phyloP scores from a whole-genome alignment of 2,329 filamentous ascomycete genomes.

The Fusarium bulbicola region DNA sequence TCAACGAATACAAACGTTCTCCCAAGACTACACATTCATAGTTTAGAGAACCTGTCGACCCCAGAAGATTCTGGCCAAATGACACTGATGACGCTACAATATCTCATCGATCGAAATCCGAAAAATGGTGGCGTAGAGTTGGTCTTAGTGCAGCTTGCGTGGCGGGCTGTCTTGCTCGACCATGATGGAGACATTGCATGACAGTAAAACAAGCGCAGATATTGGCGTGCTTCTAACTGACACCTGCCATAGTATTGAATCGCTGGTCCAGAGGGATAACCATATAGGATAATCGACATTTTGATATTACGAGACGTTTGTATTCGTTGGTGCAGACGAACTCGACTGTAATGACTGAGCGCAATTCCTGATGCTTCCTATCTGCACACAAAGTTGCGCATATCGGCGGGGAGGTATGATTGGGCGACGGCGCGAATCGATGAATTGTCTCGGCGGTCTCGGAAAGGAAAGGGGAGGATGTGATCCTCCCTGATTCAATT shows the following conservation, averaged over 20 bases:
- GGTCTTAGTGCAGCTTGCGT: conserved; percentile 44
- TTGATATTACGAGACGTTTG: not conserved
- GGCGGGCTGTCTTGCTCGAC: conserved; percentile 33
- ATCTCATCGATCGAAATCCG: conserved; percentile 9
- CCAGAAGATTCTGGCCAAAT: conserved; percentile 4
- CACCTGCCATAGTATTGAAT: not conserved
- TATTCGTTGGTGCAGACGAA: not conserved
- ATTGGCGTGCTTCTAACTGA: not conserved
- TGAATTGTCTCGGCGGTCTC: conserved; percentile 22
- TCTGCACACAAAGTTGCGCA: conserved; percentile 7
- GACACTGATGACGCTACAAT: conserved; percentile 25
- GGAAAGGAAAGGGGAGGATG: not conserved
- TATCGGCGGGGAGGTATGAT: not conserved
- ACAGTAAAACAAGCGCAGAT: conserved; percentile 20
- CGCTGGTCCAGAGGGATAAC: not conserved
- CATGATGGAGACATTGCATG: conserved; percentile 31
- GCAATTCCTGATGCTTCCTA: conserved; percentile 12
- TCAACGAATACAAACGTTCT: not conserved
- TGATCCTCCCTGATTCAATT: not conserved
- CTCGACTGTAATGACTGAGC: conserved; percentile 21
- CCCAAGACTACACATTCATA: not conserved
- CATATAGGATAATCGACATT: not conserved
- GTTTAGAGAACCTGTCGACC: not conserved
- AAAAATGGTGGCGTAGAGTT: conserved; percentile 42
- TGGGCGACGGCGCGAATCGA: conserved; percentile 2